These are phyloP conservation scores for Gnaphalium uliginosum DNA, from an alignment of 129 eudicot species.

Conservation along the genomic window DNA sequence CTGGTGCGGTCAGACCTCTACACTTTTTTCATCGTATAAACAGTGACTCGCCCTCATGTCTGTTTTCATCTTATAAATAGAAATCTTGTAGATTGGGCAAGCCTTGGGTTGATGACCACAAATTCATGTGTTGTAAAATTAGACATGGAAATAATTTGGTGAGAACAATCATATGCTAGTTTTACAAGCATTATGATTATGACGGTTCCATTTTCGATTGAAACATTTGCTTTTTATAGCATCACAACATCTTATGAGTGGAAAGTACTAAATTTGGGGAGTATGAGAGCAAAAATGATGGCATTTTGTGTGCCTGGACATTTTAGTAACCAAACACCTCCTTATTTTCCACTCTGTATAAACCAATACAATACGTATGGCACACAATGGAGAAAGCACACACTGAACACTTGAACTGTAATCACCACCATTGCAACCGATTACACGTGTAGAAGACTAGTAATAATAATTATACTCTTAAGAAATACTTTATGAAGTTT, in stretches of 20 bases:
- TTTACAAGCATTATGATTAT: not conserved
- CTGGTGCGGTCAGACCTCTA: constrained; percentile 37
- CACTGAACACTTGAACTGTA: not conserved
- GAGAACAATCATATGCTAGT: not conserved
- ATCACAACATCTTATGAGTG: not conserved
- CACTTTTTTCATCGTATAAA: not conserved
- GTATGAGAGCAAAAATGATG: not conserved
- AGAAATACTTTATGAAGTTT: not conserved
- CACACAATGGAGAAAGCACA: not conserved
- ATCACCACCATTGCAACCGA: not conserved
- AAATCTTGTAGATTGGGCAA: too few relatives aligned
- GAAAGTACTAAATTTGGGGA: not conserved
- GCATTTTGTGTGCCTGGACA: not conserved
- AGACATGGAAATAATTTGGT: not conserved
- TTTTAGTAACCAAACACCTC: not conserved
- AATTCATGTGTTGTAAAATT: not conserved
- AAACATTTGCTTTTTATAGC: not conserved
- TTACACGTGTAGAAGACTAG: not conserved
- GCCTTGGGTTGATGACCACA: not conserved
- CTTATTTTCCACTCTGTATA: not conserved
- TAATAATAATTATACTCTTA: not conserved
- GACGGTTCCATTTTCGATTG: not conserved
- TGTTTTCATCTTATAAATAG: too few relatives aligned
- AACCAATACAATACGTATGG: not conserved
- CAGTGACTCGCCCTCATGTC: not conserved